These are phyloP conservation scores for Rhodosporidiobolus odoratus DNA, from an alignment of 768 basidiomycete species.

Conservation along the genomic window DNA sequence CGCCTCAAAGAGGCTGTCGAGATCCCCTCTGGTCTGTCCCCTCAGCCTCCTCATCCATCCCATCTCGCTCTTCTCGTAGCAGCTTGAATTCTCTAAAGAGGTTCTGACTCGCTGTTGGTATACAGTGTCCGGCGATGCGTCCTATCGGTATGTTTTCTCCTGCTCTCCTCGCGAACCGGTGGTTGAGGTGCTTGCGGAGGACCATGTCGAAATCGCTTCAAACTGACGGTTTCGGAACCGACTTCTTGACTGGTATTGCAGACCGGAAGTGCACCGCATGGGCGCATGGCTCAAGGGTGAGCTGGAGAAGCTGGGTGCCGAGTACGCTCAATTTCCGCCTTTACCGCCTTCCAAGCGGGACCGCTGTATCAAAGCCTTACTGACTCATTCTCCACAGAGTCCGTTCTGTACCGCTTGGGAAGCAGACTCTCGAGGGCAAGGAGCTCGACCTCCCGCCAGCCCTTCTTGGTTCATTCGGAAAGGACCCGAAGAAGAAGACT, in stretches of 20 bases:
- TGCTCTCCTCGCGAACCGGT: slow-evolving; percentile 41
- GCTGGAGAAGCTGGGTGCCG: slow-evolving; percentile 65
- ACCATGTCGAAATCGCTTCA: background rate
- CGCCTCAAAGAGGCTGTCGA: slow-evolving; percentile 32
- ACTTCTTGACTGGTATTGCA: background rate
- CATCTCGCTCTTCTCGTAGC: background rate
- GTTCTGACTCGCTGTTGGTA: background rate
- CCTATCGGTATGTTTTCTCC: slow-evolving; percentile 66
- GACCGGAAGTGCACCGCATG: slow-evolving; percentile 54
- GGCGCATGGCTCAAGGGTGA: slow-evolving; percentile 70
- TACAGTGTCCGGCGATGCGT: slow-evolving; percentile 63
- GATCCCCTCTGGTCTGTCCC: slow-evolving; percentile 33
- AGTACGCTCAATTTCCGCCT: slow-evolving; percentile 15
- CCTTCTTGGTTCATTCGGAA: slow-evolving; percentile 73
- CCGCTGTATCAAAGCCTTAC: background rate
- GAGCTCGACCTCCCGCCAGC: slow-evolving; percentile 71
- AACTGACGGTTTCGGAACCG: background rate
- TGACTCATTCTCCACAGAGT: slow-evolving; percentile 52
- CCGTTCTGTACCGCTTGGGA: slow-evolving; percentile 67
- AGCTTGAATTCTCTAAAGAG: background rate
- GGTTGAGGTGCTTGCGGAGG: background rate
- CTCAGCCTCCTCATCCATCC: background rate
- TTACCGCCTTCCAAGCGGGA: background rate
- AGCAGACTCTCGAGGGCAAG: slow-evolving; percentile 66
- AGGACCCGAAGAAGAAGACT: slow-evolving; percentile 85